Evolutionary conservation across 169 alveolate species (phyloP), one percentile per base, ranked within the genome.

Genomic region (Cryptosporidium meleagridis): DNA sequence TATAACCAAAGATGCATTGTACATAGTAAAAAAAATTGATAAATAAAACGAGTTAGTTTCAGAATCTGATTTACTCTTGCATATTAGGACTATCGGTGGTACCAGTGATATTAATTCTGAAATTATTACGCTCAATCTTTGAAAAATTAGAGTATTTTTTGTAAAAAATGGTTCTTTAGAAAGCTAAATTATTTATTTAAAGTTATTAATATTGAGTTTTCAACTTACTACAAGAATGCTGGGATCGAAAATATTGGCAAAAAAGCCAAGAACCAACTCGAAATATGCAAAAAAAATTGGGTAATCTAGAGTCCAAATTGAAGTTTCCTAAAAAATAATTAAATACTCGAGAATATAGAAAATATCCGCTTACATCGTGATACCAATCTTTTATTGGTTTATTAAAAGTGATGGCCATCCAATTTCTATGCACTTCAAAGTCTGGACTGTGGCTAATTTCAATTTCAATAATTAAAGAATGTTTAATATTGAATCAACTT

Each of bases 381-480:
- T 95, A 95, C 97, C 96, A 93, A 75, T 92, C 91, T 6, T 93
- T 87, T 41, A 95, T 62, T 31, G 97, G 96, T 51, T 93, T 92
- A 23, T 92, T 73, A 71, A 85, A 93, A 37, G 96, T 94, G 68
- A 95, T 91, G 44, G 97, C 96, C 93, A 94, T 93, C 96, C 96
- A 95, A 92, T 95, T 95, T 65, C 97, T 86, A 87, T 95, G 97
- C 29, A 95, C 97, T 86, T 95, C 97, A 92, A 94, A 95, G 92
- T 95, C 97, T 18, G 96, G 37, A 31, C 86, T 93, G 52, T 73
- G 70, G 12, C 86, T 73, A 39, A 23, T 39, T 14, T 16, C 21
- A 26, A 59, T 33, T 59, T n/a, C 10, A 29, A 29, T 33, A 6
- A 73, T 29, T 33, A 5, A 14, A 73, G 16, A 55, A 18, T 37